Conservation (phyloP, 2,329 filamentous ascomycete species). For the Fusarium cicatricum region DNA sequence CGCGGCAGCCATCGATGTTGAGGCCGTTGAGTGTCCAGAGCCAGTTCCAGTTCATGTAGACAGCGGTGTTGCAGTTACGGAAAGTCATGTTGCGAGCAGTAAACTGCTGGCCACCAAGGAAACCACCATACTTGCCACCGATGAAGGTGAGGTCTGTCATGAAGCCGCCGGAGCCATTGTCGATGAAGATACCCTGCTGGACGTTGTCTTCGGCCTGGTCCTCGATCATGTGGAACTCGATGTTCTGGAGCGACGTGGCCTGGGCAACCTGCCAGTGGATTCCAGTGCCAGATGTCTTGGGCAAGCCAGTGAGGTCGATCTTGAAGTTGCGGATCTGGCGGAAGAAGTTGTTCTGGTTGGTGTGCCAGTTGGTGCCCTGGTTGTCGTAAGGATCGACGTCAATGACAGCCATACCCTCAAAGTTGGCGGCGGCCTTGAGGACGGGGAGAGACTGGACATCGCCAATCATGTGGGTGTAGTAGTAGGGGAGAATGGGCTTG, state of each 20-base stretch:
- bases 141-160: conserved; percentile 86
- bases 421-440: conserved; percentile 76
- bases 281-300: conserved; percentile 67
- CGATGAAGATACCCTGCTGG: conserved; percentile 84
- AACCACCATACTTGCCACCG: conserved; percentile 79
- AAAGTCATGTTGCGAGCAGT: conserved; percentile 85
- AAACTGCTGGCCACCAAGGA: conserved; percentile 88
- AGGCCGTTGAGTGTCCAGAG: conserved; percentile 82
- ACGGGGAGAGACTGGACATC: conserved; percentile 77
- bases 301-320: conserved; percentile 76
- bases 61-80: conserved; percentile 81
- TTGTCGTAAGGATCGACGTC: conserved; percentile 85
- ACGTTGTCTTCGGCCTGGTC: conserved; percentile 70
- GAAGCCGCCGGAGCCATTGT: conserved; percentile 85
- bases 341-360: conserved; percentile 87
- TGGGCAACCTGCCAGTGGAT: conserved; percentile 91
- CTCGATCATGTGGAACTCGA: conserved; percentile 79
- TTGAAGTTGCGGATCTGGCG: conserved; percentile 83
- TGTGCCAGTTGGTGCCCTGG: conserved; percentile 75
- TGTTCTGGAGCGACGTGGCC: conserved; percentile 81
- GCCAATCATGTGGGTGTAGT: conserved; percentile 93
- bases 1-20: conserved; percentile 74
- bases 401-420: conserved; percentile 86
- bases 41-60: conserved; percentile 95
- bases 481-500: conserved; percentile 81